phyloP scores from a whole-genome alignment of 75 land plant species.

The Adiantum capillusveneris region DNA sequence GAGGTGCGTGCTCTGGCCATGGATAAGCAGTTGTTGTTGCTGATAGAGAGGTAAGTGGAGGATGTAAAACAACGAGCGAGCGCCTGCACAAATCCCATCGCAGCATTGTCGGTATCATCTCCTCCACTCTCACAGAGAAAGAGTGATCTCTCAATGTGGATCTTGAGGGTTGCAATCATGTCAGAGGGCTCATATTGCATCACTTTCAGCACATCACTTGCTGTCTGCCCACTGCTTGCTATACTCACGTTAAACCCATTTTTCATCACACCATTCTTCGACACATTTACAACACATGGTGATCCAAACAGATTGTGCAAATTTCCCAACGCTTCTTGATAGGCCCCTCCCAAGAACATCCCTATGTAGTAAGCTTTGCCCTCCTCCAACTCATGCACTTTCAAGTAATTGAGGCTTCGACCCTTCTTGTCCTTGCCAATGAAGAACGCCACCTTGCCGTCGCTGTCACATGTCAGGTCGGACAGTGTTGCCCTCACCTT shows the following conservation, averaged over 20 bases:
- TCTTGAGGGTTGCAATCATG: conserved; percentile 63
- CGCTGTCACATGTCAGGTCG: conserved; percentile 93
- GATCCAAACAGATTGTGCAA: conserved; percentile 86
- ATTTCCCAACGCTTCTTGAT: conserved; percentile 78
- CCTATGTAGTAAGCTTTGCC: conserved; percentile 74
- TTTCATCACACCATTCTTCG: conserved; percentile 22
- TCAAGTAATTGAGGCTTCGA: conserved; percentile 40
- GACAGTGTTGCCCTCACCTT: conserved; percentile 48
- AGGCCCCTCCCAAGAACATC: too few species aligned
- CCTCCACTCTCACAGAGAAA: too few species aligned
- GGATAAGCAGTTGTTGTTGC: too few species aligned
- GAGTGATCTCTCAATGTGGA: too few species aligned
- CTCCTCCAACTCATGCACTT: conserved; percentile 40
- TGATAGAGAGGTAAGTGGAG: too few species aligned
- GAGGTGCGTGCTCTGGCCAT: too few species aligned
- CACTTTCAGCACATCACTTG: conserved; percentile 51
- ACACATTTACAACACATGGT: conserved; percentile 65
- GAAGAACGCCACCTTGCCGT: conserved; percentile 74
- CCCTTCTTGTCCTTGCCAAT: too few species aligned
- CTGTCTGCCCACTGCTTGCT: conserved; percentile 44
- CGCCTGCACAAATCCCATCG: too few species aligned
- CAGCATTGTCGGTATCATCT: too few species aligned
- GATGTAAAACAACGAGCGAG: too few species aligned
- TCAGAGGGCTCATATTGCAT: conserved; percentile 74
- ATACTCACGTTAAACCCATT: conserved; percentile 14